Evolutionary conservation across 2,329 filamentous ascomycete genomes (phyloP).

Genomic region (Coniochaeta prunicola): DNA sequence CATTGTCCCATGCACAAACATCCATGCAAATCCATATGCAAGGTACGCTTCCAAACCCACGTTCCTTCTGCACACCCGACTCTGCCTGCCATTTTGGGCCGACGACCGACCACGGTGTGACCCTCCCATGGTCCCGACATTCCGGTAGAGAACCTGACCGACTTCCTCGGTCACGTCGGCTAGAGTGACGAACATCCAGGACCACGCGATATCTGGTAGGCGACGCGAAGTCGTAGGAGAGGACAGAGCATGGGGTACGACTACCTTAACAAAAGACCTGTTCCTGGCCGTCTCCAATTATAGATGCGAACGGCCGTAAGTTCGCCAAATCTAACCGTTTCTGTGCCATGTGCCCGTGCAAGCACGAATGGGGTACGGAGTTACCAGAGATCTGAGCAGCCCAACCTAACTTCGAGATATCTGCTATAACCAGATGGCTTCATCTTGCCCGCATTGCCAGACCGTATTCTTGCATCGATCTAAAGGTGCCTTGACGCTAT

Average conservation of each 20-base stretch:
- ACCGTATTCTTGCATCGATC: neutral
- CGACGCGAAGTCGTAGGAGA: neutral
- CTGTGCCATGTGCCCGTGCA: neutral
- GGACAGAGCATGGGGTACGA: neutral
- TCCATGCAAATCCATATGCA: neutral
- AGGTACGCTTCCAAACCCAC: neutral
- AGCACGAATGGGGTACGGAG: neutral
- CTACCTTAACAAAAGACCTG: neutral
- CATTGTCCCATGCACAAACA: neutral
- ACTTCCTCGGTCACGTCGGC: too few relatives aligned
- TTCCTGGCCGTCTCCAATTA: neutral
- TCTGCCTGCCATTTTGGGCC: neutral
- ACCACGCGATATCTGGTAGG: neutral
- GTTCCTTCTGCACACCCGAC: neutral
- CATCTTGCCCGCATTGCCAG: neutral
- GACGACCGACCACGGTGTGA: neutral
- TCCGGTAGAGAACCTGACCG: neutral
- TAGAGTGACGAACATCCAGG: neutral
- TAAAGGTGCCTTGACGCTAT: neutral
- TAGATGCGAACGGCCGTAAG: neutral
- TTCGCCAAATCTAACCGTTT: neutral
- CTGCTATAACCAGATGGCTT: neutral
- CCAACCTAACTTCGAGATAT: neutral
- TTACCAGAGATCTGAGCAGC: neutral
- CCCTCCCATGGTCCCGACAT: neutral